Percentiles rank a stretch among this genome's conserved stretches.
Evolutionary conservation across 2,329 filamentous ascomycete species (phyloP).

Genomic region (Ilyonectria robusta): DNA sequence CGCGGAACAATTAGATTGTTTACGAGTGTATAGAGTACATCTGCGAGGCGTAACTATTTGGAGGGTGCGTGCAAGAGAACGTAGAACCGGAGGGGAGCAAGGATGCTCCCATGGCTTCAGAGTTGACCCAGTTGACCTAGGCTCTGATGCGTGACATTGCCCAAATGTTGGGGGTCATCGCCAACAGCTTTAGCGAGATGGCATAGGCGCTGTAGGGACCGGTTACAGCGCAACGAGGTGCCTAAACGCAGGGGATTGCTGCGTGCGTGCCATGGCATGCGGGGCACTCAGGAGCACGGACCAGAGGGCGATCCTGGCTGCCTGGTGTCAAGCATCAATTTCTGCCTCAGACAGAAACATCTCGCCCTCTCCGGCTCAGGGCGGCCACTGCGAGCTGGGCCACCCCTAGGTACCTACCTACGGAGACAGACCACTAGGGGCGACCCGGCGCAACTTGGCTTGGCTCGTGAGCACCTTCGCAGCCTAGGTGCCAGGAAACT

Average conservation of each 20-base stretch:
- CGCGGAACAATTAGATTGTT: not conserved
- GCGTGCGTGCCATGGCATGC: not conserved
- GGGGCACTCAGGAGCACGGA: conserved; percentile 15
- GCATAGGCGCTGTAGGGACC: not conserved
- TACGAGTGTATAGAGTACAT: too few species aligned
- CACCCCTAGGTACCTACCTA: not conserved
- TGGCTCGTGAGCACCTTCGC: conserved; percentile 30
- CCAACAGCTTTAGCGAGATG: not conserved
- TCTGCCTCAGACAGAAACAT: conserved; percentile 50
- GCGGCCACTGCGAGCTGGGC: not conserved
- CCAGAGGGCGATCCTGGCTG: conserved; percentile 16
- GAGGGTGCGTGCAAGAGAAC: too few species aligned
- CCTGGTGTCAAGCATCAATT: conserved; percentile 21
- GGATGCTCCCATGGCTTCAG: not conserved
- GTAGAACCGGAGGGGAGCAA: not conserved
- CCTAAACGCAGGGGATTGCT: not conserved
- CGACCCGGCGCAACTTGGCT: conserved; percentile 17
- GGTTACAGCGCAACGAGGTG: not conserved
- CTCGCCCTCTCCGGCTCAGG: conserved; percentile 22
- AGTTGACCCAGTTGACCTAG: not conserved
- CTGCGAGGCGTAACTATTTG: too few species aligned
- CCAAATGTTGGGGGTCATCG: not conserved
- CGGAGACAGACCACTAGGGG: conserved; percentile 2
- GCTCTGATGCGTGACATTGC: not conserved
- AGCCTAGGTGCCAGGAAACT: conserved; percentile 29